Conservation (phyloP, 2,329 filamentous ascomycete species). For the Cercospora sp. region DNA sequence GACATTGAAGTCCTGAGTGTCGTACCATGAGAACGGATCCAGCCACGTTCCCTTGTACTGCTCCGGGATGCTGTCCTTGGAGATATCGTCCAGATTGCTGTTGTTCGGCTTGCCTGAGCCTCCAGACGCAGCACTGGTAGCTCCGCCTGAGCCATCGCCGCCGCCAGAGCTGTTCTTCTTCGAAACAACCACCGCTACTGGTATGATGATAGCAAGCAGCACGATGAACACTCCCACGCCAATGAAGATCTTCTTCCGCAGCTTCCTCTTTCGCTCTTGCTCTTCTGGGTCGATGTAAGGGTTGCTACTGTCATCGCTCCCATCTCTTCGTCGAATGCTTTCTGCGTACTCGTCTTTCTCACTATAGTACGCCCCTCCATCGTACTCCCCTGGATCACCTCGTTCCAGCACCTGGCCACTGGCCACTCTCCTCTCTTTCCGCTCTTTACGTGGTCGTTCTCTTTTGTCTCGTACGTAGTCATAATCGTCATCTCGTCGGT, state of each 20-base stretch:
- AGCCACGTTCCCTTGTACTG: slow-evolving; percentile 72
- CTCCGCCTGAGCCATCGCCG: slow-evolving; percentile 23
- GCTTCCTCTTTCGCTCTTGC: slow-evolving; percentile 44
- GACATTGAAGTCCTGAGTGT: slow-evolving; percentile 87
- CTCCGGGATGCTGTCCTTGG: slow-evolving; percentile 48
- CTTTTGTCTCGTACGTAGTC: slow-evolving; percentile 27
- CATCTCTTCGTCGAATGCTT: slow-evolving; percentile 46
- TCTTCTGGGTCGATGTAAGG: slow-evolving; percentile 40
- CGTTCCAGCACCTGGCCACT: slow-evolving; percentile 51
- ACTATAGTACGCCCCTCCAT: slow-evolving; percentile 34
- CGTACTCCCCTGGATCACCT: slow-evolving; percentile 36
- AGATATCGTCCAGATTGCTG: slow-evolving; percentile 48
- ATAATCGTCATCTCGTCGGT: slow-evolving; percentile 15
- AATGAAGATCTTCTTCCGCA: slow-evolving; percentile 56
- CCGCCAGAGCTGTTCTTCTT: slow-evolving; percentile 41
- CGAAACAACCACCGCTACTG: slow-evolving; percentile 48
- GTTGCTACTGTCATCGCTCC: slow-evolving; percentile 38
- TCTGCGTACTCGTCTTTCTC: slow-evolving; percentile 44
- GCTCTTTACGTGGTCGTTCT: slow-evolving; percentile 34
- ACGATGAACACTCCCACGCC: slow-evolving; percentile 43
- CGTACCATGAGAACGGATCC: slow-evolving; percentile 89
- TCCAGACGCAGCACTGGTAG: slow-evolving; percentile 24
- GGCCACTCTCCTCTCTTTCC: slow-evolving; percentile 44
- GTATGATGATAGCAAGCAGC: slow-evolving; percentile 49
- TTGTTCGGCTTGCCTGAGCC: slow-evolving; percentile 42